Evolutionary conservation across 176 grass and related monocot genomes (phyloP), one percentile per base, ranked within the genome.

Genomic region (Paspalum vaginatum): DNA sequence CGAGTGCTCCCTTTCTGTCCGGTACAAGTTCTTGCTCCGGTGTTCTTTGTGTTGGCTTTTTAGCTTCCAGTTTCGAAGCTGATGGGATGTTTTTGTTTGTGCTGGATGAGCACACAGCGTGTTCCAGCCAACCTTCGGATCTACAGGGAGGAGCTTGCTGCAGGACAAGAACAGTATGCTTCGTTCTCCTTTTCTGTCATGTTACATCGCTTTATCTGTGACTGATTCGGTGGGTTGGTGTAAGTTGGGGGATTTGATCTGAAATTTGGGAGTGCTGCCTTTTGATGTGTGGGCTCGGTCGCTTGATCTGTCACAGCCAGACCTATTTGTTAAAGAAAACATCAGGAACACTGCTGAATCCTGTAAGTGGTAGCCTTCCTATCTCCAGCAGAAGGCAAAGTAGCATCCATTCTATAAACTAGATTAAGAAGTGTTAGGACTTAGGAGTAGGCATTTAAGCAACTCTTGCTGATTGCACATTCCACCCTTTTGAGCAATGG

Each of bases 381-480:
- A 70, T 70, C 26, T 68, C 21, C 65, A 2, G 15, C 44, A 16
- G 38, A 13, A 42, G 64, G 60, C 26, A 82, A 77, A 62, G 76
- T 53, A 18, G 76, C 48, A 82, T 61, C 46, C 11, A 77, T 74
- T 70, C 37, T 38, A 79, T 37, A 74, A 55, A 4, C 39, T 15
- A 38, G 53, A 16, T 61, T 8, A 11, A 5, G n/a, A n/a, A n/a
- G n/a, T n/a, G n/a, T n/a, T n/a, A n/a, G n/a, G n/a, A n/a, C n/a
- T n/a, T n/a, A n/a, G 18, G 11, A 16, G 53, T 24, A 76, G 24
- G 58, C 66, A 86, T 37, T 0, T 61, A 55, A 21, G 46, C 37
- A 27, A 9, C 67, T 86, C 88, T 91, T 88, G 89, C 94, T 91
- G 82, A 87, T 90, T 55, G 89, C 88, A 89, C 89, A 91, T 66